Percentiles rank a stretch among this genome's conserved stretches.
Conservation (phyloP, 164 flowering plant genomes). For the Amborella trichopoda region DNA sequence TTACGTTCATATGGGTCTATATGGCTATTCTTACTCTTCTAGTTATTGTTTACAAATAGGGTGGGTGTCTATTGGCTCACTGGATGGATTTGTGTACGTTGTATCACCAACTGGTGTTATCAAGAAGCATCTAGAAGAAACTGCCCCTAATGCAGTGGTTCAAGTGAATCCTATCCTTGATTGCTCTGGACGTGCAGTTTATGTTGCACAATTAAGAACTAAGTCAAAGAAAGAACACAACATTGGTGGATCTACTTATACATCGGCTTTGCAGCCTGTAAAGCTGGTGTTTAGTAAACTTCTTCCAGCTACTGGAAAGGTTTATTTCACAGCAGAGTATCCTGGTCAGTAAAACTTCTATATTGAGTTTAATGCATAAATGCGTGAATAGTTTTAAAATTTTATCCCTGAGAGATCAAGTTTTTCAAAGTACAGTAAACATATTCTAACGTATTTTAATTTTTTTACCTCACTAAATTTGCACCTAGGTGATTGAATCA, state of each 20-base stretch:
- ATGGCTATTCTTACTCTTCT: no score
- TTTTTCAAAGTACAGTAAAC: no score
- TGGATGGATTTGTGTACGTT: slow-evolving; percentile 79
- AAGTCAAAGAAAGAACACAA: slow-evolving; percentile 38
- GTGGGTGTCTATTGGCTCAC: slow-evolving; percentile 78
- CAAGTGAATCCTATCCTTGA: slow-evolving; percentile 77
- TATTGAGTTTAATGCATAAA: no score
- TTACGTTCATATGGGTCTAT: no score
- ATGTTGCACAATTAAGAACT: slow-evolving; percentile 55
- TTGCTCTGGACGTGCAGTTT: slow-evolving; percentile 80
- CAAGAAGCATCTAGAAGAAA: slow-evolving; percentile 34
- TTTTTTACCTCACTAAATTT: neutral
- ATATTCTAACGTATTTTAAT: neutral
- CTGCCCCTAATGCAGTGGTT: slow-evolving; percentile 32
- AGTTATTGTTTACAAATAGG: no score
- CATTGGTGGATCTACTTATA: slow-evolving; percentile 31
- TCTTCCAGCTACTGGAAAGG: slow-evolving; percentile 55
- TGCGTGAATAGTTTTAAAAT: no score
- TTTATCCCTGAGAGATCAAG: no score
- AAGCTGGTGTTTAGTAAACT: slow-evolving; percentile 39
- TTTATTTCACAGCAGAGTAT: slow-evolving; percentile 52
- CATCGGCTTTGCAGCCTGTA: slow-evolving; percentile 56
- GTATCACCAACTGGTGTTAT: slow-evolving; percentile 61
- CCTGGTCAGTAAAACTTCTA: no score
- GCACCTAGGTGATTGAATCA: slow-evolving; percentile 15